Evolutionary conservation across 371 early-diverging fungal genomes (phyloP), one percentile per base, ranked within the genome.

Genomic region (Parasitella parasitica): DNA sequence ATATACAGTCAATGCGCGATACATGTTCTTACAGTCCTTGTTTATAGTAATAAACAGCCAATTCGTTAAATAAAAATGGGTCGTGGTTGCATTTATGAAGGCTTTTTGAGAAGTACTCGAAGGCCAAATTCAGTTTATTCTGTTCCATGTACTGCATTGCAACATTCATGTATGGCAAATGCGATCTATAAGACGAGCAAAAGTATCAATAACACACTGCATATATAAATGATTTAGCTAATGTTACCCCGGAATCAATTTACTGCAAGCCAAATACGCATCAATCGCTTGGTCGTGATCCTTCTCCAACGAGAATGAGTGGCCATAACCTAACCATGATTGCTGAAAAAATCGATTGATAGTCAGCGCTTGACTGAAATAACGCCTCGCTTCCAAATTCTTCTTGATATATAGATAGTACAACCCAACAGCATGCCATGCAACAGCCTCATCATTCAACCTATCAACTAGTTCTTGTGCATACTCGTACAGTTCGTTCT

Each of bases 241-340:
- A 27, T 36, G 13, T 55, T 82, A 92, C 92, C 90, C 91, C 37
- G 81, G 83, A 46, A 86, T 82, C 26, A 87, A 67, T 59, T 82
- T 77, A 15, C 78, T 70, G 37, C 90, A 88, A 0, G 80, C 81
- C 22, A 79, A 65, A 63, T 93, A 94, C 0, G 90, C 91, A 26
- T 81, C 69, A 24, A 93, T 89, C 0, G 95, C 95, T 58, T 85
- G 85, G 46, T 94, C 94, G 54, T 87, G 83, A 22, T 91, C 89
- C 0, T 87, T 87, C 59, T 90, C 91, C 8, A 76, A 68, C 3
- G 91, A 83, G 70, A 90, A 90, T n/a, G 91, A 76, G 70, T 93
- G 93, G 0, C 87, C 95, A 62, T 83, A 89, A 4, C 89, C 93
- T 20, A 94, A 63, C 94, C 93, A 93, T 1, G 86, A 88, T 3